A percentile compares a stretch with the other conserved stretches of the same genome.
Conservation (phyloP, 805 yeast genomes). For the Monosporozyma servazzii region DNA sequence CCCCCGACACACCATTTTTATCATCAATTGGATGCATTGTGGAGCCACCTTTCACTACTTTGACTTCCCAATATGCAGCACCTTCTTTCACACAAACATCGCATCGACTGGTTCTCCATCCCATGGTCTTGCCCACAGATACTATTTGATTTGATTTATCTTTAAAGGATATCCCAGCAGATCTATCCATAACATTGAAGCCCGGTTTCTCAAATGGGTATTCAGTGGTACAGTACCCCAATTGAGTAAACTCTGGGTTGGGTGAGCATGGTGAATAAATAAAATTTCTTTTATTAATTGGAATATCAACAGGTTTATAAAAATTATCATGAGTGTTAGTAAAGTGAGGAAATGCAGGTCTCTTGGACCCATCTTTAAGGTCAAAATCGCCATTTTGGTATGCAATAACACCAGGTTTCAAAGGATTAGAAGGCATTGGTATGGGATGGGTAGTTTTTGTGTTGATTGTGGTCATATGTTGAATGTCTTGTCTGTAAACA, state of each 20-base stretch:
- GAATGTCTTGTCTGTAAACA: background rate
- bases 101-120: slow-evolving; percentile 74
- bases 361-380: background rate
- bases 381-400: slow-evolving; percentile 23
- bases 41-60: slow-evolving; percentile 35
- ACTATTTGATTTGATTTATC: slow-evolving; percentile 26
- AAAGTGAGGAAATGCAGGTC: slow-evolving; percentile 20
- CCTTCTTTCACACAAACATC: slow-evolving; percentile 76
- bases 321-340: slow-evolving; percentile 14
- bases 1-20: slow-evolving; percentile 8
- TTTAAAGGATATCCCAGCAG: slow-evolving; percentile 44
- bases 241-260: slow-evolving; percentile 45
- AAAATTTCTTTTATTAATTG: slow-evolving; percentile 71
- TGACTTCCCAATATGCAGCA: slow-evolving; percentile 67
- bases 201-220: slow-evolving; percentile 43
- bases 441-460: no score
- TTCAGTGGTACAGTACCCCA: slow-evolving; percentile 65
- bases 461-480: no score
- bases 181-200: slow-evolving; percentile 42
- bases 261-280: slow-evolving; percentile 75
- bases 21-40: slow-evolving; percentile 1
- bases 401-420: slow-evolving; percentile 25
- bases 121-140: slow-evolving; percentile 49
- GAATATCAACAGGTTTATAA: slow-evolving; percentile 55
- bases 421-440: background rate